Conservation (phyloP, 1,139 yeast species). For the Pichia sp. region DNA sequence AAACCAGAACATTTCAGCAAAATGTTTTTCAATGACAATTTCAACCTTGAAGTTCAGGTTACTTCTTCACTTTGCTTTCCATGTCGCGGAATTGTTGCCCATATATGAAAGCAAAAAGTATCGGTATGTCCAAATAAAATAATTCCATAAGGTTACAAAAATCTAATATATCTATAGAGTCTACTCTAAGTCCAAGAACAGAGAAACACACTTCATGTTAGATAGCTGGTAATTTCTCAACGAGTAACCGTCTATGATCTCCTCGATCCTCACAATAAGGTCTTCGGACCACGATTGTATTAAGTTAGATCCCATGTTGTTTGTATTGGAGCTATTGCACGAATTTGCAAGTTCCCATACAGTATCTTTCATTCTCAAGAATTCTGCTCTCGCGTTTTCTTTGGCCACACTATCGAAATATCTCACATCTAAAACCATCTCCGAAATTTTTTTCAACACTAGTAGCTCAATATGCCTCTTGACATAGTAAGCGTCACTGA, state of each 20-base stretch:
- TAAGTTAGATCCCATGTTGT: constrained; percentile 12
- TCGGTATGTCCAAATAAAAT: not conserved
- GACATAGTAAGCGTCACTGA: constrained; percentile 29
- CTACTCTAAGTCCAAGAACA: constrained; percentile 10
- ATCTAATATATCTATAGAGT: too few relatives aligned
- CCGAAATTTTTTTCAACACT: constrained; percentile 23
- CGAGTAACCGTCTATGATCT: constrained; percentile 23
- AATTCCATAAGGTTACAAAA: too few relatives aligned
- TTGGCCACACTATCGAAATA: constrained; percentile 13
- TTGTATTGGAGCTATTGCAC: constrained; percentile 18
- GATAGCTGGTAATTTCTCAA: constrained; percentile 24
- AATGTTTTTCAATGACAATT: too few relatives aligned
- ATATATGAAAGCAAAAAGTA: not conserved
- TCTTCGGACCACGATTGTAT: constrained; percentile 20
- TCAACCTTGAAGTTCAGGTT: too few relatives aligned
- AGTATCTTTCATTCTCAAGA: constrained; percentile 13
- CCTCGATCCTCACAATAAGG: constrained; percentile 15
- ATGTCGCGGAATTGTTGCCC: not conserved
- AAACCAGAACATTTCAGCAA: too few relatives aligned
- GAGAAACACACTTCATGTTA: constrained; percentile 11
- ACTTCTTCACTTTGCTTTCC: too few relatives aligned
- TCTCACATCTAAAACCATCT: constrained; percentile 11
- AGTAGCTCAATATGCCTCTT: constrained; percentile 32
- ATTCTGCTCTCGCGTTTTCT: constrained; percentile 13
- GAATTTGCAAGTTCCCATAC: constrained; percentile 22